Percentiles rank a stretch among this genome's conserved stretches.
Conservation (phyloP, 2,329 filamentous ascomycete genomes). For the Chrysoporthe austroafricana region DNA sequence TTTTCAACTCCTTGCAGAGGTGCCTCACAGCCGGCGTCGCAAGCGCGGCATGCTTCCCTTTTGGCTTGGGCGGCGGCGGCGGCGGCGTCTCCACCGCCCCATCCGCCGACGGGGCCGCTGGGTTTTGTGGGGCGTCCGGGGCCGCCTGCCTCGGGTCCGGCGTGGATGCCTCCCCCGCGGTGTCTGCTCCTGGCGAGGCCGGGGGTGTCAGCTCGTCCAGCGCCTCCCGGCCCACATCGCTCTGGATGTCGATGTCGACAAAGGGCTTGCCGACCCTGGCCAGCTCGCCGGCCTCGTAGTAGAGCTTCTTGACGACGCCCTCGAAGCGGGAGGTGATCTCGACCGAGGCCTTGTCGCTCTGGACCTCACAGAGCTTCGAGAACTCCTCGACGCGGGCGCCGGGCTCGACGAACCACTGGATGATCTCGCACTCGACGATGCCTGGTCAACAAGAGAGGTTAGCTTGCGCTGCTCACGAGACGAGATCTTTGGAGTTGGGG, state of each 20-base stretch:
- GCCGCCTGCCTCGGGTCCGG: constrained; percentile 37
- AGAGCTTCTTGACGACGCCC: constrained; percentile 92
- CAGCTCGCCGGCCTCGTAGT: constrained; percentile 96
- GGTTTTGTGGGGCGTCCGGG: constrained; percentile 29
- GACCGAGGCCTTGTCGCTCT: constrained; percentile 90
- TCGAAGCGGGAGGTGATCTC: constrained; percentile 96
- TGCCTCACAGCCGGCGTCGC: constrained; percentile 93
- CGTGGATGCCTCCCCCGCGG: constrained; percentile 25
- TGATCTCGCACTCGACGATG: constrained; percentile 97
- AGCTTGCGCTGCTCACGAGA: neutral
- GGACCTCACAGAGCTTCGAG: constrained; percentile 95
- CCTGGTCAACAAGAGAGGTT: constrained; percentile 55
- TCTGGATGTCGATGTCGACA: constrained; percentile 92
- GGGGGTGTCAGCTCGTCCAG: constrained; percentile 44
- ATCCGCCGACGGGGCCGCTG: constrained; percentile 11
- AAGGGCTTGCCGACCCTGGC: constrained; percentile 93
- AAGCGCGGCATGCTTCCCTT: constrained; percentile 71
- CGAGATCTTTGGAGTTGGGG: neutral
- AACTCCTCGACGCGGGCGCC: constrained; percentile 96
- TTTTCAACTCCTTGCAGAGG: constrained; percentile 75
- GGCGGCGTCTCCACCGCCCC: constrained; percentile 22
- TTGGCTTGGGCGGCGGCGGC: constrained; percentile 38
- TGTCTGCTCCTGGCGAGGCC: constrained; percentile 31
- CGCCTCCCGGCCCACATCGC: constrained; percentile 69
- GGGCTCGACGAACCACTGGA: constrained; percentile 98